Base-by-base conservation (phyloP, 2,329 filamentous ascomycete genomes). In the Trichoderma simmonsii region DNA sequence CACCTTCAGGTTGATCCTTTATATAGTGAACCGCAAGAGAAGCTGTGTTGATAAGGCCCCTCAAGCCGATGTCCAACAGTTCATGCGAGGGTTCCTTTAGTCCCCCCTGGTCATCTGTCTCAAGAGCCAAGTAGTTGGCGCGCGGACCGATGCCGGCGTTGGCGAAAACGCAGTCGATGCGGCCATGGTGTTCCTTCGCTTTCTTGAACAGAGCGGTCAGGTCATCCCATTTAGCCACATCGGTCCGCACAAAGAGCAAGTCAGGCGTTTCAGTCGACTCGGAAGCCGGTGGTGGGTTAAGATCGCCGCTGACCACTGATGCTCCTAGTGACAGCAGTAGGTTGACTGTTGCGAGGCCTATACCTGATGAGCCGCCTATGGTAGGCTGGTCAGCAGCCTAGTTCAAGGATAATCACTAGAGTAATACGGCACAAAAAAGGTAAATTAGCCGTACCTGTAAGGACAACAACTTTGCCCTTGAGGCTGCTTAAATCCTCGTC, bases 21-120 rank as follows among this genome's bases (percentile, higher is more conserved):
- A 69, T 69, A 24, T 69, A 69, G 56, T 69, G 66, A 69, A 69
- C 56, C 9, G 66, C 66, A 8, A 69, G 66, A 34, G 56, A 61
- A 26, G 66, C 36, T 32, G 66, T 69, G 66, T 69, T 69, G 34
- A 69, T 69, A 21, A 69, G 66, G 28, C 66, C 66, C 30, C 34
- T 69, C 36, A 69, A 34, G 21, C 66, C 66, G 21, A 69, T 30
- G 5, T 69, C 66, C 36, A 69, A 34, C n/a, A 69, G 54, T 18
- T 61, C 66, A n/a, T 69, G 66, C 24, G 66, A 61, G 21, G 66
- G 66, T 3, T 69, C 66, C 26, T 69, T 61, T 5, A 69, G 36
- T 12, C 48, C 21, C 3, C 66, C 66, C 36, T 69, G n/a, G n/a
- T 51, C 56, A 60, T 69, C 66, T 30, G 66, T 69, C 66, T 69